A percentile compares a stretch with the other conserved stretches of the same genome.
Evolutionary conservation across 257 asterid species (phyloP).

Genomic region (Forsythia suspensa): DNA sequence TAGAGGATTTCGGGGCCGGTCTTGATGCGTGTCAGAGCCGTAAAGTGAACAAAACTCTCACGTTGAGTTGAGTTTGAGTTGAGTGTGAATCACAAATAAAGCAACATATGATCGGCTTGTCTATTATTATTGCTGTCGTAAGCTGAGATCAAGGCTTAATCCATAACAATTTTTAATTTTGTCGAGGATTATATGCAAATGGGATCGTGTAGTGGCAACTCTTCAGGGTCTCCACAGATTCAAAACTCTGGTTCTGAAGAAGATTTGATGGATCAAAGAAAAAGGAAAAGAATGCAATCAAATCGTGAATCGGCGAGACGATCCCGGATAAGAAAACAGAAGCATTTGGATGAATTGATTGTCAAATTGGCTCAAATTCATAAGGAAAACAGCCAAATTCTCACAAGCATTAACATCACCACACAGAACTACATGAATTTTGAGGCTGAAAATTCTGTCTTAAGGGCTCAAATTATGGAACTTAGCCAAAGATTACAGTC

Average conservation of each 20-base stretch:
- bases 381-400: slow-evolving; percentile 54
- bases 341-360: slow-evolving; percentile 70
- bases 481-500: slow-evolving; percentile 68
- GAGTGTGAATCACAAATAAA: not conserved
- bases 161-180: too few species aligned
- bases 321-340: slow-evolving; percentile 86
- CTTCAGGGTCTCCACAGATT: slow-evolving; percentile 56
- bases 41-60: not conserved
- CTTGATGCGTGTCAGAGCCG: not conserved
- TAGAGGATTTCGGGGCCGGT: too few species aligned
- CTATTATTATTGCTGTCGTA: too few species aligned
- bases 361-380: slow-evolving; percentile 50
- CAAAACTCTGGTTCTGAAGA: slow-evolving; percentile 52
- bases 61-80: too few species aligned
- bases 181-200: slow-evolving; percentile 24
- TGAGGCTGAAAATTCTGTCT: slow-evolving; percentile 72
- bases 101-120: not conserved
- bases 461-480: slow-evolving; percentile 79
- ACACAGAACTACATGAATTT: slow-evolving; percentile 45
- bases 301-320: slow-evolving; percentile 91
- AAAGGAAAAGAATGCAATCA: slow-evolving; percentile 78
- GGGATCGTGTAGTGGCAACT: slow-evolving; percentile 69
- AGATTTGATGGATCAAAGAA: slow-evolving; percentile 60
- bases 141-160: too few species aligned
- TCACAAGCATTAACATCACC: slow-evolving; percentile 37